These are phyloP conservation scores for Psidium guajava DNA, from an alignment of 345 rosid species.

Conservation along the genomic window DNA sequence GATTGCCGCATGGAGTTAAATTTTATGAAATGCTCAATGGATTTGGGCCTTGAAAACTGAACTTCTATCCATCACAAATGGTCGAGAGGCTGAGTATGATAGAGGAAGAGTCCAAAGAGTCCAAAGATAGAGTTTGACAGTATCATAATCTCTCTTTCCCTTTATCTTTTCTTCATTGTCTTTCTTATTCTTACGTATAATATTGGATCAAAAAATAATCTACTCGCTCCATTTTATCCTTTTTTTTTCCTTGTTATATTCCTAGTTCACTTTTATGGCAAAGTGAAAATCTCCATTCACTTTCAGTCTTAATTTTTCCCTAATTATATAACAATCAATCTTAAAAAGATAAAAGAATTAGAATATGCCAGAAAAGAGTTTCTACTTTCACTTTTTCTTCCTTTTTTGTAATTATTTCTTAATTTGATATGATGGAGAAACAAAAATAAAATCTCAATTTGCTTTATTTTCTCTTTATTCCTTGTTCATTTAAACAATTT, in stretches of 20 bases:
- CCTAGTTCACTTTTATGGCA: background rate
- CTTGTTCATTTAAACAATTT: background rate
- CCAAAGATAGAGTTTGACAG: background rate
- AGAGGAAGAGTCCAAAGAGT: no score
- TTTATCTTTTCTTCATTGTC: background rate
- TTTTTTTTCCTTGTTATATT: background rate
- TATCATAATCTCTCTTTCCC: background rate
- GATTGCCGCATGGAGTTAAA: no score
- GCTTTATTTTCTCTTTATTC: background rate
- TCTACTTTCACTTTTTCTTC: background rate
- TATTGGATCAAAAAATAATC: background rate
- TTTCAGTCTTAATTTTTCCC: background rate
- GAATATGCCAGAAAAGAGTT: background rate
- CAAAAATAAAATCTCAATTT: no score
- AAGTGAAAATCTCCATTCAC: background rate
- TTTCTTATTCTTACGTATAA: background rate
- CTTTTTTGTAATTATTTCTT: no score
- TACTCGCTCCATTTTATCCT: background rate
- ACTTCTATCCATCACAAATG: no score
- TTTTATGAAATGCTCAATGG: no score
- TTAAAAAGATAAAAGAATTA: background rate
- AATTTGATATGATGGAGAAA: background rate
- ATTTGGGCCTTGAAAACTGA: no score
- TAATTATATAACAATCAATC: no score
- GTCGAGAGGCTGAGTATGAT: no score